These are phyloP conservation scores for Suillus subluteus DNA, from an alignment of 768 basidiomycete species.

Conservation along the genomic window DNA sequence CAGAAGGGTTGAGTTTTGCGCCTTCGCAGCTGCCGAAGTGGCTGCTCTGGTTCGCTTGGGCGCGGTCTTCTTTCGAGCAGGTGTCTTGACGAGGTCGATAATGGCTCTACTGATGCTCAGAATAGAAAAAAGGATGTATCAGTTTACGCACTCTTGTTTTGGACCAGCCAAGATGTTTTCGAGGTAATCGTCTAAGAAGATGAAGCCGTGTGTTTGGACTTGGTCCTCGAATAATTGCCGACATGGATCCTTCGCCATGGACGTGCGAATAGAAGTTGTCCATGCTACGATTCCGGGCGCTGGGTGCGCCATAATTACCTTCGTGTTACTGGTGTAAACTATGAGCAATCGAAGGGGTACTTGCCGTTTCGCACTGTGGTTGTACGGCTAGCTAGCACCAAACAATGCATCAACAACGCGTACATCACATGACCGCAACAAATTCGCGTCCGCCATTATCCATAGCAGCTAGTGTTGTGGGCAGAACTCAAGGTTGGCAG, in stretches of 20 bases:
- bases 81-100: conserved; percentile 84
- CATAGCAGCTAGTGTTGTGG: no score
- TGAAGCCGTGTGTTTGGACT: conserved; percentile 74
- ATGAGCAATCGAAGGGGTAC: neutral
- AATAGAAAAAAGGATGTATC: conserved; percentile 3
- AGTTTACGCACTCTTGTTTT: conserved; percentile 60
- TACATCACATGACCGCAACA: conserved; percentile 30
- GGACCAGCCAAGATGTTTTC: conserved; percentile 68
- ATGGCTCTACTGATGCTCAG: conserved; percentile 51
- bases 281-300: conserved; percentile 62
- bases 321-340: neutral
- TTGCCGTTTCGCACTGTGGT: conserved; percentile 7
- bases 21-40: conserved; percentile 44
- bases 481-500: no score
- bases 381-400: conserved; percentile 11
- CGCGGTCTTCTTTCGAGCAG: conserved; percentile 68
- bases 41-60: conserved; percentile 53
- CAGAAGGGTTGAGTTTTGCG: conserved; percentile 42
- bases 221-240: conserved; percentile 73
- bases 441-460: neutral
- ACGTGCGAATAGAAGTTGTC: conserved; percentile 66
- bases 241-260: conserved; percentile 75
- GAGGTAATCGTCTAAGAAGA: conserved; percentile 79
- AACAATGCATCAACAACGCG: conserved; percentile 33
- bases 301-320: conserved; percentile 17